Conservation (phyloP, 257 asterid species). For the Solanum pennellii region DNA sequence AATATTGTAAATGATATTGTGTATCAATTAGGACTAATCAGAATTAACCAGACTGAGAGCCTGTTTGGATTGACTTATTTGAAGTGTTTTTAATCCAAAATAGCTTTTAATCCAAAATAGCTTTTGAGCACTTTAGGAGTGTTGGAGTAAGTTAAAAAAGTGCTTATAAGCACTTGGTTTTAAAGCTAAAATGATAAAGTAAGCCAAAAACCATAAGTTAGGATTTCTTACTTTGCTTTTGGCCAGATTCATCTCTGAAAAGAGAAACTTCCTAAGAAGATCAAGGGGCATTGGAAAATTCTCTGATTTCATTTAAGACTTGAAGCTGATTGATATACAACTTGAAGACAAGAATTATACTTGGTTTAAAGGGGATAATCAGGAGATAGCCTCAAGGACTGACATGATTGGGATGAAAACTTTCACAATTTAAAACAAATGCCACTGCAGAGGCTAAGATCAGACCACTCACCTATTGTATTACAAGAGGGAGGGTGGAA, state of each 20-base stretch:
- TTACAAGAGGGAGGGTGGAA: neutral
- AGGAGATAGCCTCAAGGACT: neutral
- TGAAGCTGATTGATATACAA: neutral
- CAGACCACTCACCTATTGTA: neutral
- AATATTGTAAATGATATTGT: neutral
- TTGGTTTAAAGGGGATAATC: neutral
- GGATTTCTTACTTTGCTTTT: neutral
- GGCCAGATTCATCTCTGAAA: neutral
- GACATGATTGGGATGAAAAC: neutral
- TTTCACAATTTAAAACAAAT: neutral
- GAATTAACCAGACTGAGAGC: neutral
- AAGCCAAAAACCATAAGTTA: neutral
- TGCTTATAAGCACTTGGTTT: neutral
- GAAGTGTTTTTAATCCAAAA: neutral
- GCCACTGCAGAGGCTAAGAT: neutral
- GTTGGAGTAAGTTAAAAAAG: neutral
- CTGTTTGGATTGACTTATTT: neutral
- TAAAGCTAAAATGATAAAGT: neutral
- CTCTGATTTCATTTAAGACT: neutral
- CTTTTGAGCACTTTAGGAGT: neutral
- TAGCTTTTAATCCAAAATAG: neutral
- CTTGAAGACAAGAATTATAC: neutral
- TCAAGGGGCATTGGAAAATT: neutral
- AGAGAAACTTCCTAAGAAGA: neutral
- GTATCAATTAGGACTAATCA: neutral